A percentile compares a stretch with the other conserved stretches of the same genome.
These are phyloP conservation scores for Fusarium bactridioides DNA, from an alignment of 2,329 filamentous ascomycete species.

Conservation along the genomic window DNA sequence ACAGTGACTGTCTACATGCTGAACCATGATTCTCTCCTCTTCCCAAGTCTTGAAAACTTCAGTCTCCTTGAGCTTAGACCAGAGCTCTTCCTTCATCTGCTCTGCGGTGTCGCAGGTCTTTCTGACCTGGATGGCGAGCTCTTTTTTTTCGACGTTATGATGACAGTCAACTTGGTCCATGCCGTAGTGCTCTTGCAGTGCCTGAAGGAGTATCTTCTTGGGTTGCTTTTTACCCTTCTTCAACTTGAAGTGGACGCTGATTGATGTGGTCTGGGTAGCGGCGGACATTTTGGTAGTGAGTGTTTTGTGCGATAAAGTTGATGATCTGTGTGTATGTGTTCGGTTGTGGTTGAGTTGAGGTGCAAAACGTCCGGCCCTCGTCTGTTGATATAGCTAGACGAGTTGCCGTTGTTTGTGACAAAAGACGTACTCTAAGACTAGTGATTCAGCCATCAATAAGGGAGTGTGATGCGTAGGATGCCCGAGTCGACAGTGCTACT, in stretches of 20 bases:
- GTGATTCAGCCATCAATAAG: too few species aligned
- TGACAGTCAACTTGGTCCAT: background rate
- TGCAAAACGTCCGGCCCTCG: background rate
- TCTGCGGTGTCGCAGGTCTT: background rate
- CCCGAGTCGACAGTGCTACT: background rate
- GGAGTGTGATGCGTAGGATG: too few species aligned
- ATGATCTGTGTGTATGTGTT: background rate
- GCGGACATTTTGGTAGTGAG: background rate
- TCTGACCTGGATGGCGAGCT: background rate
- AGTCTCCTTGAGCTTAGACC: background rate
- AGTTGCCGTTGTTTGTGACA: background rate
- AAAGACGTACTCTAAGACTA: rapidly evolving
- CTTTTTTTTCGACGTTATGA: background rate
- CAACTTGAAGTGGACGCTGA: background rate
- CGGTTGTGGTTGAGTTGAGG: background rate
- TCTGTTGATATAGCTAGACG: background rate
- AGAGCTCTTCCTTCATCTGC: background rate
- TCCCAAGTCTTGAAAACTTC: background rate
- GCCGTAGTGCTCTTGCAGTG: background rate
- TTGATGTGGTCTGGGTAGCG: background rate
- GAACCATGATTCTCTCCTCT: background rate
- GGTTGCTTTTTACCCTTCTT: background rate
- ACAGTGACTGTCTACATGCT: background rate
- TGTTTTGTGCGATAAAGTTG: background rate
- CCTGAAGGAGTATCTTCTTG: background rate